Conservation (phyloP, 768 basidiomycete species). For the Naganishia vaughanmartiniae region DNA sequence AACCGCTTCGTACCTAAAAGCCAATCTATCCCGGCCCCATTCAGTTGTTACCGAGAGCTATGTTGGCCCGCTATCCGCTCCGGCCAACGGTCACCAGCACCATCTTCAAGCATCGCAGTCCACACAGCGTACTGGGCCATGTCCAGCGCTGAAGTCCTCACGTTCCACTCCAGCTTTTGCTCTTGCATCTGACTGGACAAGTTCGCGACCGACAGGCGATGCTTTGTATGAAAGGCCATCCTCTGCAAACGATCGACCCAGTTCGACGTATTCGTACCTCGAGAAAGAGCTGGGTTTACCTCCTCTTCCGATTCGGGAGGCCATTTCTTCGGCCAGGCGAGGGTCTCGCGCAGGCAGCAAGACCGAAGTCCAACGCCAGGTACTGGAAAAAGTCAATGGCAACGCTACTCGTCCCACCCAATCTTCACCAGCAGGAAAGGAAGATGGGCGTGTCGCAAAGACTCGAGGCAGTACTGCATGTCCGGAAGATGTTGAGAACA, state of each 20-base stretch:
- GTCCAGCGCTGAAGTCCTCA: conserved; percentile 14
- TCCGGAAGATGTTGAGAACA: neutral
- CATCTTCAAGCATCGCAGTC: conserved; percentile 12
- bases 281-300: neutral
- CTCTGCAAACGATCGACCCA: neutral
- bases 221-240: neutral
- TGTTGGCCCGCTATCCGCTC: conserved; percentile 12
- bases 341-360: neutral
- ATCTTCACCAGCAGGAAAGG: neutral
- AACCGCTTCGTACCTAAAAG: conserved; percentile 14
- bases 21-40: conserved; percentile 10
- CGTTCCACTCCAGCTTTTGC: conserved; percentile 21
- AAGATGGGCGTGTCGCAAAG: neutral
- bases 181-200: neutral
- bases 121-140: neutral
- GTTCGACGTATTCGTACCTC: conserved; percentile 14
- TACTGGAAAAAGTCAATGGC: neutral
- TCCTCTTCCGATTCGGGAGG: neutral
- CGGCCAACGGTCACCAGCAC: neutral
- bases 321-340: neutral
- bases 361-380: neutral
- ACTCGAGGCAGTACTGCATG: neutral
- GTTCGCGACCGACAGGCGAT: conserved; percentile 14
- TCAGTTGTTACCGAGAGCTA: conserved; percentile 9
- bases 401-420: neutral